Conservation (phyloP, 164 flowering plant genomes). For the Tinospora cordifolia region DNA sequence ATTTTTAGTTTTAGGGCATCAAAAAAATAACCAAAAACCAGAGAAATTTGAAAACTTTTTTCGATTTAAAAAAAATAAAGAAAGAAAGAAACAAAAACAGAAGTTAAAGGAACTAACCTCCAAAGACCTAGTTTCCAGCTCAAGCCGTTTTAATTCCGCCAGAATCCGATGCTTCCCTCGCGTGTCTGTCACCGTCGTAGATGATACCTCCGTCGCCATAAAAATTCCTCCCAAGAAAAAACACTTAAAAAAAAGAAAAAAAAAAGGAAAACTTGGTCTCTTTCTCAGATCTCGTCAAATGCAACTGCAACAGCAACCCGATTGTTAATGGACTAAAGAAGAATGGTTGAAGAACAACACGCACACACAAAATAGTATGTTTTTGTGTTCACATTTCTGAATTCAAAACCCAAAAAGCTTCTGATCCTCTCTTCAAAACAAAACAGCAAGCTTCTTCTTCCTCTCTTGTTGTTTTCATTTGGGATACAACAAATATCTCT, state of each 20-base stretch:
- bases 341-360: neutral
- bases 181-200: conserved; percentile 33
- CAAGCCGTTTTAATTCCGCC: conserved; percentile 78
- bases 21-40: neutral
- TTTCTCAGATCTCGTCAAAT: neutral
- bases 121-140: conserved; percentile 66
- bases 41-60: neutral
- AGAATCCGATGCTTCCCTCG: conserved; percentile 78
- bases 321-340: neutral
- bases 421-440: neutral
- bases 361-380: no score
- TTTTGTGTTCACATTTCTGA: neutral
- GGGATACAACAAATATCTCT: neutral
- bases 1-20: neutral
- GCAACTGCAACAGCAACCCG: no score
- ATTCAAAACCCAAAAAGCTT: neutral
- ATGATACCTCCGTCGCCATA: conserved; percentile 12
- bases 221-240: neutral
- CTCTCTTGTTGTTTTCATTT: neutral
- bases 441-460: neutral
- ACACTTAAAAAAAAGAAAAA: neutral
- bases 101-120: conserved; percentile 37
- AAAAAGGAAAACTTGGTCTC: neutral
- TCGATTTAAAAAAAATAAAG: neutral
- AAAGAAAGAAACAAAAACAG: neutral